phyloP scores from a whole-genome alignment of 768 basidiomycete species.

The Phlebiopsis gigantea region DNA sequence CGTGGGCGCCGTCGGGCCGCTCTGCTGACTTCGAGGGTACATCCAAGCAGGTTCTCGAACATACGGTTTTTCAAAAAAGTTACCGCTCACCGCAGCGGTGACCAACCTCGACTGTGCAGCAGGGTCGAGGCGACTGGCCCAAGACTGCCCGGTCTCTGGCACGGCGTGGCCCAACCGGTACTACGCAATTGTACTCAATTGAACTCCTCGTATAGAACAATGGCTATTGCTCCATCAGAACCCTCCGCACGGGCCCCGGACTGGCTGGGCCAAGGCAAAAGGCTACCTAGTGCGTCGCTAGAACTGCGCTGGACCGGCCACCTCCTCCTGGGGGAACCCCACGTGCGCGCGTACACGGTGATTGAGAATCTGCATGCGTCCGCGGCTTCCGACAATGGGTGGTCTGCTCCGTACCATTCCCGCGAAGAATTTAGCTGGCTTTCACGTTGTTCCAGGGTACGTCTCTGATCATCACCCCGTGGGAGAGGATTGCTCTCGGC shows the following conservation, averaged over 20 bases:
- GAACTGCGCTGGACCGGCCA: not conserved
- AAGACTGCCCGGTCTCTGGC: too few relatives aligned
- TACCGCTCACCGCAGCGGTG: not conserved
- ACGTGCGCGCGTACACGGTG: not conserved
- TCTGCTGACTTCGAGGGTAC: not conserved
- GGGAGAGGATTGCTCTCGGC: too few relatives aligned
- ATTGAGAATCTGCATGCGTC: not conserved
- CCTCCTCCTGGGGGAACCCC: not conserved
- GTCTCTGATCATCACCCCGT: too few relatives aligned
- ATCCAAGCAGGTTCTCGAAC: too few relatives aligned
- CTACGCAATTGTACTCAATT: not conserved
- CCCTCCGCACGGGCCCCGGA: not conserved
- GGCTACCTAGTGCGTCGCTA: not conserved
- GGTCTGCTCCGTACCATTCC: not conserved
- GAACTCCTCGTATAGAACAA: not conserved
- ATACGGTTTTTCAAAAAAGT: not conserved
- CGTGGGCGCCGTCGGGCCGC: not conserved
- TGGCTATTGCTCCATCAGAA: not conserved
- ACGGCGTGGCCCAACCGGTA: not conserved
- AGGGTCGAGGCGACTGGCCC: not conserved
- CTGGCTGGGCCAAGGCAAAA: slow-evolving; percentile 1
- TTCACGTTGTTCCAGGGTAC: too few relatives aligned
- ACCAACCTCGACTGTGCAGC: not conserved
- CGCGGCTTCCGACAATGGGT: not conserved
- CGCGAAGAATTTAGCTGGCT: not conserved